phyloP scores from a whole-genome alignment of 169 alveolate genomes.

The Hepatocystis sp. region DNA sequence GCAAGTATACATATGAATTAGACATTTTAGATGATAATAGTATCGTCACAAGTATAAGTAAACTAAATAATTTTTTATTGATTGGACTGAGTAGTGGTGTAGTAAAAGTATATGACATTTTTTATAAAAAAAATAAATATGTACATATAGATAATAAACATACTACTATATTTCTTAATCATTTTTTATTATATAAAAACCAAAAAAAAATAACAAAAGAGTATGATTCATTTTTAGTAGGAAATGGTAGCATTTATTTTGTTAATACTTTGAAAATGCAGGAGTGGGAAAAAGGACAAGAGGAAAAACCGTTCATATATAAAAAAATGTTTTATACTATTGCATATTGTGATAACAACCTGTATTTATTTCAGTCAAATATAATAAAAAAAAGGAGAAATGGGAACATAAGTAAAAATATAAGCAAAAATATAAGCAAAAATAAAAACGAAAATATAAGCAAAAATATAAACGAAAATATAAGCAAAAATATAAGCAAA shows the following conservation, averaged over 20 bases:
- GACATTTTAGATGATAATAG: constrained; percentile 28
- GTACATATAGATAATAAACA: too few relatives aligned
- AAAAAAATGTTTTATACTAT: constrained; percentile 23
- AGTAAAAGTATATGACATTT: constrained; percentile 52
- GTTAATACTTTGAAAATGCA: constrained; percentile 4
- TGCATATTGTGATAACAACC: constrained; percentile 25
- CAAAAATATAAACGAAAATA: too few relatives aligned
- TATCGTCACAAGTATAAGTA: constrained; percentile 7
- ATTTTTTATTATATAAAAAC: constrained; percentile 22
- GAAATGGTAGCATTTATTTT: constrained; percentile 29
- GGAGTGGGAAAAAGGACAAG: not conserved
- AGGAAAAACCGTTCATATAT: not conserved
- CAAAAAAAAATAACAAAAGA: constrained; percentile 25
- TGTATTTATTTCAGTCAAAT: constrained; percentile 23
- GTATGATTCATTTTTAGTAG: constrained; percentile 55
- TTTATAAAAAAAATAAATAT: not conserved
- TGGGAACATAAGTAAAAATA: too few relatives aligned
- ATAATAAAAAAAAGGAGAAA: constrained; percentile 4
- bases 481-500: not conserved
- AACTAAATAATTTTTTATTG: constrained; percentile 36
- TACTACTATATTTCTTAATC: constrained; percentile 4
- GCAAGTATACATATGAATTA: constrained; percentile 7
- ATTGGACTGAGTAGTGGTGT: constrained; percentile 44
- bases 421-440: too few relatives aligned
- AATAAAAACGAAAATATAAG: too few relatives aligned